phyloP scores from a whole-genome alignment of 2,329 filamentous ascomycete genomes.

The Parastagonospora nodorum region DNA sequence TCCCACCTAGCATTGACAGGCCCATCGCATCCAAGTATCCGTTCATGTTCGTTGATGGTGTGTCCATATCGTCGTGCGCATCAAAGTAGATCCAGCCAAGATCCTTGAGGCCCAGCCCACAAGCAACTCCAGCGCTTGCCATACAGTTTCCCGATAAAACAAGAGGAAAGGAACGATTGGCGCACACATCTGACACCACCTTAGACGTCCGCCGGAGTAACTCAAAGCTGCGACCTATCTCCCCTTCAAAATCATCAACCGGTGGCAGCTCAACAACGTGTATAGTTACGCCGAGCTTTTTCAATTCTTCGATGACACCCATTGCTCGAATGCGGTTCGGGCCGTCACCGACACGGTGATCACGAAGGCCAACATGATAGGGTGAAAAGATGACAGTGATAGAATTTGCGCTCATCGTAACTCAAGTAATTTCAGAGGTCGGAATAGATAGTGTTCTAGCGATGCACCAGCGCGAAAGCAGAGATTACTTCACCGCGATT shows the following conservation, averaged over 20 bases:
- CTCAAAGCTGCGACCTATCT: constrained; percentile 49
- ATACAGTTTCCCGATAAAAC: constrained; percentile 50
- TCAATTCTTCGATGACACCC: constrained; percentile 35
- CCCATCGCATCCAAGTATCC: constrained; percentile 49
- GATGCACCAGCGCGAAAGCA: too few relatives aligned
- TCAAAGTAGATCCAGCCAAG: constrained; percentile 51
- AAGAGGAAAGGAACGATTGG: constrained; percentile 43
- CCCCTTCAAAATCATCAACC: constrained; percentile 48
- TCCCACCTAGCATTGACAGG: constrained; percentile 44
- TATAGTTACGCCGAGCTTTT: constrained; percentile 26
- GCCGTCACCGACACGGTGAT: constrained; percentile 48
- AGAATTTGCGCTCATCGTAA: background rate
- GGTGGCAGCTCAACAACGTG: constrained; percentile 29
- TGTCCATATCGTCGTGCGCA: constrained; percentile 51
- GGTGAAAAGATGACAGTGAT: constrained; percentile 31
- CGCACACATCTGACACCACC: constrained; percentile 34
- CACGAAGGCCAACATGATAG: constrained; percentile 48
- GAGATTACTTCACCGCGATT: too few relatives aligned
- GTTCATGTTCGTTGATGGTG: constrained; percentile 41
- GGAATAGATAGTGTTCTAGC: too few relatives aligned
- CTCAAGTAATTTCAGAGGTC: too few relatives aligned
- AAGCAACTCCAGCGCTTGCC: constrained; percentile 43
- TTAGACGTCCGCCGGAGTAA: constrained; percentile 46
- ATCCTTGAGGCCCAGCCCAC: constrained; percentile 35
- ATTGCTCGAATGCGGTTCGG: constrained; percentile 38